Conservation (phyloP, 495 filamentous ascomycete species). For the Aspergillus indologenus region DNA sequence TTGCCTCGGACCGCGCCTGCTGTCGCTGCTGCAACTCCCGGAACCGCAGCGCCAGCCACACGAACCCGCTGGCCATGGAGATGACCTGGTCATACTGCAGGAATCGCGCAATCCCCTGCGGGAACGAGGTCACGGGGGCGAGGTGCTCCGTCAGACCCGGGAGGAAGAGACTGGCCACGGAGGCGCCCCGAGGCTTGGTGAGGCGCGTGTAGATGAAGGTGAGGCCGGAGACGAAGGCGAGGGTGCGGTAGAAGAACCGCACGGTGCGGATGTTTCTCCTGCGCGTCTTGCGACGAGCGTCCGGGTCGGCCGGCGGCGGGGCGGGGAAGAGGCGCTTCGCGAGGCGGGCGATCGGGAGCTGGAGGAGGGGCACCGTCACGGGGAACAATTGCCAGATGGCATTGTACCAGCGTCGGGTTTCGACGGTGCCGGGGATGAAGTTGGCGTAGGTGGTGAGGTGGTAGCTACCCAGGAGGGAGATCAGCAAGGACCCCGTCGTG, state of each 20-base stretch:
- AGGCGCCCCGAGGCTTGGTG: slow-evolving; percentile 1
- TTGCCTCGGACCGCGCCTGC: neutral
- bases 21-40: slow-evolving; percentile 12
- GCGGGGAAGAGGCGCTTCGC: neutral
- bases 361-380: slow-evolving; percentile 15
- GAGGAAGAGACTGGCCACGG: slow-evolving; percentile 8
- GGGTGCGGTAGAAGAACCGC: neutral
- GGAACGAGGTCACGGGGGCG: slow-evolving; percentile 11
- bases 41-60: slow-evolving; percentile 18
- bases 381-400: slow-evolving; percentile 27
- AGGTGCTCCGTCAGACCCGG: neutral
- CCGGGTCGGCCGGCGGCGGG: neutral
- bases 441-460: slow-evolving; percentile 14
- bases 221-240: slow-evolving; percentile 8
- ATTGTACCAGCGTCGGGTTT: slow-evolving; percentile 10
- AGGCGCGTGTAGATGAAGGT: slow-evolving; percentile 12
- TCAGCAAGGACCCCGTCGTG: slow-evolving; percentile 4
- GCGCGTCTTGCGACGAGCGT: neutral
- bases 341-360: slow-evolving; percentile 7
- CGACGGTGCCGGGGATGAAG: slow-evolving; percentile 16
- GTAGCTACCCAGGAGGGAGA: slow-evolving; percentile 10
- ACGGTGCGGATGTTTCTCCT: slow-evolving; percentile 2
- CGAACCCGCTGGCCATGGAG: slow-evolving; percentile 11
- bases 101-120: slow-evolving; percentile 8
- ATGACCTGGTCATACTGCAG: slow-evolving; percentile 22